Evolutionary conservation across 306 rosid species (phyloP), one percentile per base, ranked within the genome.

Genomic region (Delonix regia): DNA sequence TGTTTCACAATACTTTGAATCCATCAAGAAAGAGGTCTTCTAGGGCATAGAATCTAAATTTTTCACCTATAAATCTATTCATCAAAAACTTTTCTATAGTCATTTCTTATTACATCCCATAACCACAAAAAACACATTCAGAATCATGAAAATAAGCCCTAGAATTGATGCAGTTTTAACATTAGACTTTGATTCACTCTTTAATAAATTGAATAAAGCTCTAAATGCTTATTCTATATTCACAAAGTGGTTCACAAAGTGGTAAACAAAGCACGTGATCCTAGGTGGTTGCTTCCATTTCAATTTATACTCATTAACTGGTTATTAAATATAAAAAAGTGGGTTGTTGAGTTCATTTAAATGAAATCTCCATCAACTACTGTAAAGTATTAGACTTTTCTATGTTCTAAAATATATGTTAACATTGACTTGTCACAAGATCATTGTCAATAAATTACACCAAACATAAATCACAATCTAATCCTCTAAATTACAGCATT

Each of bases 401-500:
- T 52, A 52, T 48, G 41, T 49, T 70, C 14, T n/a, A n/a, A n/a
- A n/a, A n/a, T n/a, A 30, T 8, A 18, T 27, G 27, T 47, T 47
- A 63, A 3, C 1, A 64, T 36, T 9, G n/a, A 28, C 53, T 67
- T 16, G 5, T 22, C 52, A 67, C 36, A 16, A n/a, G n/a, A 52
- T 71, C 63, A 12, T 71, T 12, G 49, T 34, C 7, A 51, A 34
- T 33, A 21, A 51, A 33, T 19, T 6, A 9, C 2, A 71, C 9
- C 27, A 16, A 18, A 70, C 6, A 36, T 10, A 47, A 28, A 69
- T 34, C 69, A 3, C 9, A 83, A 59, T 42, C 56, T 57, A 13
- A 15, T 2, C 63, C n/a, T 27, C 30, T 63, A 56, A 59, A 70
- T 75, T 57, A 55, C 24, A 73, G 18, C 39, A 73, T 61, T 16